Evolutionary conservation across 805 yeast species (phyloP).

Genomic region (Starmerella vitae): DNA sequence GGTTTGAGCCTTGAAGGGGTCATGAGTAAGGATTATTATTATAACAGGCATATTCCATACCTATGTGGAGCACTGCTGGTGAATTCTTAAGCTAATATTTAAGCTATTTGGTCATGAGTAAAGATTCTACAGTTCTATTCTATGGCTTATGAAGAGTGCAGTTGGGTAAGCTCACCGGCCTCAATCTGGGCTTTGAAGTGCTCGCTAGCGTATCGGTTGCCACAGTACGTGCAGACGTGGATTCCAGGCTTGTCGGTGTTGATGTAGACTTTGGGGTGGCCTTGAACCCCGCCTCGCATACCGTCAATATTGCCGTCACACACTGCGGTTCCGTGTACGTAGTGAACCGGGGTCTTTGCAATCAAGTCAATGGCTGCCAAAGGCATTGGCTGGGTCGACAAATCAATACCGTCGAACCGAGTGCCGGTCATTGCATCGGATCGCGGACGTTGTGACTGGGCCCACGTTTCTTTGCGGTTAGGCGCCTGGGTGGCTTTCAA

Average conservation of each 20-base stretch:
- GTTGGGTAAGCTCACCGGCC: slow-evolving; percentile 15
- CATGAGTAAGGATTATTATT: no score
- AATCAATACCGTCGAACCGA: slow-evolving; percentile 59
- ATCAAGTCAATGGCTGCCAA: slow-evolving; percentile 76
- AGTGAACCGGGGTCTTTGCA: slow-evolving; percentile 56
- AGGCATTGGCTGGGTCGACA: slow-evolving; percentile 59
- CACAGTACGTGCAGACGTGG: slow-evolving; percentile 65
- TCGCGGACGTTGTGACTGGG: slow-evolving; percentile 51
- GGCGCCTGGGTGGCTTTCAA: slow-evolving; percentile 49
- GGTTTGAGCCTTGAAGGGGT: neutral
- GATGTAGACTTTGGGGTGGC: slow-evolving; percentile 74
- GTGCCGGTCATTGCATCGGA: slow-evolving; percentile 44
- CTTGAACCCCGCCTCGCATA: slow-evolving; percentile 42
- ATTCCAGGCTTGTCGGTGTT: slow-evolving; percentile 66
- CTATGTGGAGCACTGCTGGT: no score
- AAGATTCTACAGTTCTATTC: no score
- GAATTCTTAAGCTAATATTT: no score
- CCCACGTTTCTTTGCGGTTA: slow-evolving; percentile 59
- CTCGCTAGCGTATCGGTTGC: slow-evolving; percentile 23
- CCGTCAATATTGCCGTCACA: slow-evolving; percentile 56
- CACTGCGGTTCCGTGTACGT: slow-evolving; percentile 54
- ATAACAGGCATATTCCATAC: no score
- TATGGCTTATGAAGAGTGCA: slow-evolving; percentile 8
- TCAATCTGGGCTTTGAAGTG: slow-evolving; percentile 20
- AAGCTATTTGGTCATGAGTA: no score